Evolutionary conservation across 2,329 filamentous ascomycete genomes (phyloP).

Genomic region (Monosporascus cannonballus): DNA sequence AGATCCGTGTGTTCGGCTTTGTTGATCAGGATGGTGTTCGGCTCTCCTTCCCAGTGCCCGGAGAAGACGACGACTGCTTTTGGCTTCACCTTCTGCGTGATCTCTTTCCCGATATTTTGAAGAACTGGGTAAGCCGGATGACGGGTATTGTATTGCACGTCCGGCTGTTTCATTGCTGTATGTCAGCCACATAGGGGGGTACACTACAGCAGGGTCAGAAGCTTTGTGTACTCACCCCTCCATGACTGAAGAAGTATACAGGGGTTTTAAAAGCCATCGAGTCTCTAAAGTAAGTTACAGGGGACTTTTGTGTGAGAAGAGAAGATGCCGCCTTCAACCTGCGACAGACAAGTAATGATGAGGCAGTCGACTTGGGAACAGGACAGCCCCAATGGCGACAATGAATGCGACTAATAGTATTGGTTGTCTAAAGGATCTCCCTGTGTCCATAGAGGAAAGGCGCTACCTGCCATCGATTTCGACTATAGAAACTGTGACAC

Average conservation of each 20-base stretch:
- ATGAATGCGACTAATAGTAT: constrained; percentile 14
- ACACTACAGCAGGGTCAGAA: neutral
- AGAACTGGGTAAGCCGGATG: constrained; percentile 64
- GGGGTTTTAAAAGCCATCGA: constrained; percentile 28
- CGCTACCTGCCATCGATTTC: no score
- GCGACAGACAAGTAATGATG: constrained; percentile 12
- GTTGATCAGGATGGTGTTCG: constrained; percentile 57
- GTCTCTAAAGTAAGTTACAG: constrained; percentile 1
- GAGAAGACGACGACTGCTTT: constrained; percentile 71
- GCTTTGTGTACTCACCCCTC: constrained; percentile 33
- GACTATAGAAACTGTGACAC: neutral
- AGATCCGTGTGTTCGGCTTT: constrained; percentile 56
- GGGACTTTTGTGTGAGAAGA: constrained; percentile 7
- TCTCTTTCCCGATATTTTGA: constrained; percentile 60
- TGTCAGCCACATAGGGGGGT: neutral
- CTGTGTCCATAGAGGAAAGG: constrained; percentile 5
- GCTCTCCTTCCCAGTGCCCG: constrained; percentile 65
- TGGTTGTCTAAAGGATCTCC: constrained; percentile 4
- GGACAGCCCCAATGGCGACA: constrained; percentile 18
- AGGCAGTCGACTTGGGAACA: constrained; percentile 14
- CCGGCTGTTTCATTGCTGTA: constrained; percentile 37
- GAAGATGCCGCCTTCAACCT: constrained; percentile 8
- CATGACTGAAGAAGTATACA: constrained; percentile 46
- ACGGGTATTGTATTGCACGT: constrained; percentile 60
- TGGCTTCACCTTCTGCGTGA: constrained; percentile 63